A percentile compares a stretch with the other conserved stretches of the same genome.
phyloP scores from a whole-genome alignment of 192 early-diverging fungal species.

The Backusella liffmaniae region DNA sequence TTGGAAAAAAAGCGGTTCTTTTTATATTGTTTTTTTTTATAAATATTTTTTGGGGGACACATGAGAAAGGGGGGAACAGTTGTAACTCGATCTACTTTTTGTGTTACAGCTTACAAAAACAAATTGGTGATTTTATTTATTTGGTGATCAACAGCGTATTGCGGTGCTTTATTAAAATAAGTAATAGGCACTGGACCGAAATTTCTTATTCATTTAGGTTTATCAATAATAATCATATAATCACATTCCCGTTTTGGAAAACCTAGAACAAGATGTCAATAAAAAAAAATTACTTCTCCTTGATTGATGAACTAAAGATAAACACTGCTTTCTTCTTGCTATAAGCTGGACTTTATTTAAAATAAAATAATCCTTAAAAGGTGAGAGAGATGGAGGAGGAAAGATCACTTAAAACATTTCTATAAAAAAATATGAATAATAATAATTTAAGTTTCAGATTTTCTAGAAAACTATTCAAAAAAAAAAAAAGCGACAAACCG shows the following conservation, averaged over 20 bases:
- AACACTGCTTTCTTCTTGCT: not conserved
- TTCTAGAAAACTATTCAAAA: not conserved
- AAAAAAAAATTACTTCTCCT: not conserved
- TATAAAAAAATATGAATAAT: not conserved
- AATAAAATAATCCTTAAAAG: not conserved
- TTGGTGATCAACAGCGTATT: conserved; percentile 5
- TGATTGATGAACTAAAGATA: not conserved
- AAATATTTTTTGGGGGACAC: not conserved
- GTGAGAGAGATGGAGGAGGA: not conserved
- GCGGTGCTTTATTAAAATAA: conserved; percentile 5
- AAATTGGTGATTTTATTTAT: conserved; percentile 1
- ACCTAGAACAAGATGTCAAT: not conserved
- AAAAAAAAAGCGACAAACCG: not conserved
- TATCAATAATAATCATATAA: not conserved
- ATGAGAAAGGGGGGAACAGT: not conserved
- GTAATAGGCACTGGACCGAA: not conserved
- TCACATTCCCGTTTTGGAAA: not conserved
- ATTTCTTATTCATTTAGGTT: not conserved
- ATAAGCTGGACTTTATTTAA: not conserved
- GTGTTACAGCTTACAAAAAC: not conserved
- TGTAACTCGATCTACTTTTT: conserved; percentile 6
- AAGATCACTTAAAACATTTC: not conserved
- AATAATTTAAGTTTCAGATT: not conserved
- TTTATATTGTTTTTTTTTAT: not conserved
- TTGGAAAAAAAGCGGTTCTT: not conserved